Percentiles rank a stretch among this genome's conserved stretches.
phyloP scores from a whole-genome alignment of 306 rosid genomes.

The Quercus cerris region DNA sequence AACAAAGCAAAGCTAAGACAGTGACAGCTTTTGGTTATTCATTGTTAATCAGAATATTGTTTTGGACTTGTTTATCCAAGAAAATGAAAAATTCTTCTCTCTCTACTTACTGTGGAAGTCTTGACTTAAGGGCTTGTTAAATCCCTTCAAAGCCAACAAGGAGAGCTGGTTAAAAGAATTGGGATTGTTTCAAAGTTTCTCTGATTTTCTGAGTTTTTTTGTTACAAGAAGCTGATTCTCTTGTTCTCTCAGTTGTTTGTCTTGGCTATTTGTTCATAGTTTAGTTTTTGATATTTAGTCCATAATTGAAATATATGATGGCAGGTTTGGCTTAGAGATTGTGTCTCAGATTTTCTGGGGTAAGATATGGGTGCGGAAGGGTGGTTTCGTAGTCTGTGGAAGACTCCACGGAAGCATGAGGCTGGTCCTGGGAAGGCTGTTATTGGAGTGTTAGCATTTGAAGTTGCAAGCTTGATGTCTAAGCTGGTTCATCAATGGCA shows the following conservation, averaged over 20 bases:
- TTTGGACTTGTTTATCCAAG: neutral
- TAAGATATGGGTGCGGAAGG: conserved; percentile 72
- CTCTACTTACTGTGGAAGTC: neutral
- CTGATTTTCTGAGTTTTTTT: neutral
- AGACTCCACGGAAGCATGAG: conserved; percentile 61
- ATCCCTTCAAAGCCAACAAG: neutral
- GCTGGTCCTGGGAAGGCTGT: conserved; percentile 50
- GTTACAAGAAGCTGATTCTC: too few species aligned
- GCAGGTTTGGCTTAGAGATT: conserved; percentile 32
- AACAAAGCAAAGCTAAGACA: neutral
- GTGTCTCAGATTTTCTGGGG: conserved; percentile 22
- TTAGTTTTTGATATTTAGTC: conserved; percentile 3
- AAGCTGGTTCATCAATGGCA: conserved; percentile 91
- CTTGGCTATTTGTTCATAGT: neutral
- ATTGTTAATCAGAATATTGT: neutral
- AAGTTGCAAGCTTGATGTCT: conserved; percentile 92
- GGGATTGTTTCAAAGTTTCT: neutral
- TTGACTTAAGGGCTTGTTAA: neutral
- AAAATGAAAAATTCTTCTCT: neutral
- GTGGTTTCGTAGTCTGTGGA: conserved; percentile 90
- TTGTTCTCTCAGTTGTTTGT: neutral
- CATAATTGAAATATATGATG: conserved; percentile 35
- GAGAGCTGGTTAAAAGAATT: neutral
- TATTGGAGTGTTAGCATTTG: conserved; percentile 91
- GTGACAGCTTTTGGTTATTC: neutral